Evolutionary conservation across 805 yeast species (phyloP), one percentile per base, ranked within the genome.

Genomic region (Priceomyces melissophilus): DNA sequence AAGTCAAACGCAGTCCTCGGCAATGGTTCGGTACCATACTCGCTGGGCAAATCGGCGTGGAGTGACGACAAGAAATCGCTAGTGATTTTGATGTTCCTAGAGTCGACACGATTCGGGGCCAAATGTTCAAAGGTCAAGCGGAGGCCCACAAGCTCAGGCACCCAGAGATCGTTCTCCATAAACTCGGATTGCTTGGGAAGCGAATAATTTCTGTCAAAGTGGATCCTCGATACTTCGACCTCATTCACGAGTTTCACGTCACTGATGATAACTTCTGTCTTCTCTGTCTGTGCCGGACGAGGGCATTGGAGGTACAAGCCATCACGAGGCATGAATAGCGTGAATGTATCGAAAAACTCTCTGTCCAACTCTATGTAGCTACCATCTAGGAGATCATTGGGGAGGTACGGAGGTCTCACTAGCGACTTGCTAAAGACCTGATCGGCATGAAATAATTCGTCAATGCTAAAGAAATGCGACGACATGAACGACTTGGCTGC

Each of bases 51-150:
- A 14, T 36, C 38, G 14, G 44, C 36, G 32, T 47, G 28, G 15
- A 51, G 23, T 13, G 38, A 17, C 8, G 42, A 37, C 1, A 66
- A 42, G 40, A 52, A 60, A 6, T 60, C 58, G 7, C 46, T 39
- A 2, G 63, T 57, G 7, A 75, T 56, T 7, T 49, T 36, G 1
- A 49, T 44, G 35, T 77, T 77, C 15, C 43, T 43, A 0, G 58
- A 37, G 46, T 80, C 83, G 11, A 77, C 44, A 1, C 54, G 41
- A 0, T 74, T 75, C 1, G 60, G 50, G 6, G 41, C 43, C 14
- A 80, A 44, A 15, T 62, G 58, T 55, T 83, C 88, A 28, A 81
- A 41, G 3, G 58, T 53, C 11, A 79, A 31, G 32, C 80, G 60
- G 3, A 75, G 46, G 2, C 81, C 72, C 8, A 59, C 55, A 2